phyloP scores from a whole-genome alignment of 1,284 basidiomycete species.

The Naganishia cerealis region DNA sequence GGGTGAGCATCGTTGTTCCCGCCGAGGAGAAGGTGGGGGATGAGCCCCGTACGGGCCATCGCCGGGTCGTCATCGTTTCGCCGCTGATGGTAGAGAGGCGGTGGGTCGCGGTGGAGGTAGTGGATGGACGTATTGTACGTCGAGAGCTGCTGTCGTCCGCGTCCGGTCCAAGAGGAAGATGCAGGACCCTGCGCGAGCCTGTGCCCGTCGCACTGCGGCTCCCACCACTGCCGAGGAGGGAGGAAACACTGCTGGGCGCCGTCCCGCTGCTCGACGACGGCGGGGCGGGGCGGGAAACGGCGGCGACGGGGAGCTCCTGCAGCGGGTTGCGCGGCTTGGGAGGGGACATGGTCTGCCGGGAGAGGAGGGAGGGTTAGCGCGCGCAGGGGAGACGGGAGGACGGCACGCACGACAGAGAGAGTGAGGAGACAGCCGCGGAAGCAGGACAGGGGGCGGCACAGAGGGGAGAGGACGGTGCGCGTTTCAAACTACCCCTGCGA shows the following conservation, averaged over 20 bases:
- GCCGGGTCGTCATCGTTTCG: background rate
- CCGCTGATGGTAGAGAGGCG: background rate
- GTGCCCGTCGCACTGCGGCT: background rate
- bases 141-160: constrained; percentile 2
- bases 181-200: constrained; percentile 7
- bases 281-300: background rate
- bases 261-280: constrained; percentile 1
- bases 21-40: background rate
- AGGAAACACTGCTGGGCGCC: constrained; percentile 3
- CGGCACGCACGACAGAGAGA: too few relatives aligned
- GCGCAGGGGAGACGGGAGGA: background rate
- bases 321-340: constrained; percentile 21
- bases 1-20: background rate
- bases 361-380: background rate
- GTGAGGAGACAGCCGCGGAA: constrained; percentile 15
- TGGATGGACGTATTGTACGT: constrained; percentile 3
- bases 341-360: background rate
- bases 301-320: constrained; percentile 2
- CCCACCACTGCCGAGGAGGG: background rate
- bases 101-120: background rate
- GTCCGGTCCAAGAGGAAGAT: constrained; percentile 8
- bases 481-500: background rate
- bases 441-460: too few relatives aligned
- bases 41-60: background rate
- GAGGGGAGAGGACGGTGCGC: background rate